These are phyloP conservation scores for Metschnikowia kofuensis DNA, from an alignment of 805 yeast species.

Conservation along the genomic window DNA sequence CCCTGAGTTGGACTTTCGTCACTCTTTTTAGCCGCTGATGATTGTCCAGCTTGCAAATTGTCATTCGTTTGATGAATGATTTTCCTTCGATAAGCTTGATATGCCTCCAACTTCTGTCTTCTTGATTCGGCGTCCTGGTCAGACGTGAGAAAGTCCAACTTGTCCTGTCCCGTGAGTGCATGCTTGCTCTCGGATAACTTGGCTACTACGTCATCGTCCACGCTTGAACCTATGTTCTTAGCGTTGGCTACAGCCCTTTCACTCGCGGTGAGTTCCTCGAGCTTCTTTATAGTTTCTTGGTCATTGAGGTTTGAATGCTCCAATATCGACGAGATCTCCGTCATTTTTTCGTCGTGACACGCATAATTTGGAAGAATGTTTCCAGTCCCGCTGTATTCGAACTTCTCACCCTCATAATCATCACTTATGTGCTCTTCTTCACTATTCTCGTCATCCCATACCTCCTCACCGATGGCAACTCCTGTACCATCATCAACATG, in stretches of 20 bases:
- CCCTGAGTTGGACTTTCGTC: constrained; percentile 7
- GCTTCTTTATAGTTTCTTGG: constrained; percentile 45
- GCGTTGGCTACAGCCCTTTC: constrained; percentile 62
- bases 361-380: constrained; percentile 57
- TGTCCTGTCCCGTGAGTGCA: constrained; percentile 40
- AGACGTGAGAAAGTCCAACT: constrained; percentile 38
- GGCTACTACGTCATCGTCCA: constrained; percentile 33
- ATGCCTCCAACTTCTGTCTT: constrained; percentile 52
- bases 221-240: constrained; percentile 35
- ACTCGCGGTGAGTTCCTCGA: constrained; percentile 56
- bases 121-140: constrained; percentile 50
- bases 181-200: constrained; percentile 36
- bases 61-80: constrained; percentile 58
- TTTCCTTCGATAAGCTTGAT: constrained; percentile 56
- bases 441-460: constrained; percentile 36
- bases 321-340: constrained; percentile 34
- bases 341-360: constrained; percentile 39
- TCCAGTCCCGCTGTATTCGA: constrained; percentile 61
- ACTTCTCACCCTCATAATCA: constrained; percentile 53
- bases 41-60: constrained; percentile 15
- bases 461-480: constrained; percentile 5
- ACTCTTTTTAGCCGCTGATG: constrained; percentile 1
- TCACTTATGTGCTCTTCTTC: constrained; percentile 64
- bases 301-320: constrained; percentile 43
- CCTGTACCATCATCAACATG: constrained; percentile 12